Conservation (phyloP, 352 stramenopile genomes). For the Phytophthora podocarpi region DNA sequence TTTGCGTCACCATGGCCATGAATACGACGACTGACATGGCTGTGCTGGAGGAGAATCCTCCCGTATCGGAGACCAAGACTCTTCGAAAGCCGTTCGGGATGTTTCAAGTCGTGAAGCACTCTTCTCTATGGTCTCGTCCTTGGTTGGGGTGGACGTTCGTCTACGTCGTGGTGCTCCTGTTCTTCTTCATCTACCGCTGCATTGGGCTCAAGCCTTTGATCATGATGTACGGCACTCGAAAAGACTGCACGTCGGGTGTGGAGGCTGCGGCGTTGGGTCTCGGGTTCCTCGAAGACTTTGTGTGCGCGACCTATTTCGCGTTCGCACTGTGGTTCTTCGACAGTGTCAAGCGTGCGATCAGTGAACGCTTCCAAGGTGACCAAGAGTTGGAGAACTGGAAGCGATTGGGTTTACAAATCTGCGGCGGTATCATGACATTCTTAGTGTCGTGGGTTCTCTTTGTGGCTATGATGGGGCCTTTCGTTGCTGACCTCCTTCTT, state of each 20-base stretch:
- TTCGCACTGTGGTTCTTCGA: too few species aligned
- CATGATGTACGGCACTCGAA: conserved; percentile 22
- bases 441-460: conserved; percentile 35
- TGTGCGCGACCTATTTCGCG: conserved; percentile 37
- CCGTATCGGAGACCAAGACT: conserved; percentile 2
- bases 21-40: not conserved
- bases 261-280: conserved; percentile 25
- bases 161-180: conserved; percentile 26
- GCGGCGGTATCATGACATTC: conserved; percentile 28
- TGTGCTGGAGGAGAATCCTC: conserved; percentile 10
- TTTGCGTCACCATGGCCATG: conserved; percentile 1
- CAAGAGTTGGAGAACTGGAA: not conserved
- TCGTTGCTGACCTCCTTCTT: conserved; percentile 43
- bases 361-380: not conserved
- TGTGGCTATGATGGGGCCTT: conserved; percentile 20
- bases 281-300: conserved; percentile 48
- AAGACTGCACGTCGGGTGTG: conserved; percentile 24
- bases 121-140: conserved; percentile 22
- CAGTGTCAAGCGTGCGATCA: not conserved
- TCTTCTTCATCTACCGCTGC: conserved; percentile 37
- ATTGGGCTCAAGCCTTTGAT: conserved; percentile 27
- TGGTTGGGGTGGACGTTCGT: conserved; percentile 49
- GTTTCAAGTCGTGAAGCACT: not conserved
- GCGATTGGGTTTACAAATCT: conserved; percentile 17
- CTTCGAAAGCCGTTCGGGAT: not conserved